phyloP scores from a whole-genome alignment of 2,329 filamentous ascomycete genomes.

The Fusarium tuaranense region DNA sequence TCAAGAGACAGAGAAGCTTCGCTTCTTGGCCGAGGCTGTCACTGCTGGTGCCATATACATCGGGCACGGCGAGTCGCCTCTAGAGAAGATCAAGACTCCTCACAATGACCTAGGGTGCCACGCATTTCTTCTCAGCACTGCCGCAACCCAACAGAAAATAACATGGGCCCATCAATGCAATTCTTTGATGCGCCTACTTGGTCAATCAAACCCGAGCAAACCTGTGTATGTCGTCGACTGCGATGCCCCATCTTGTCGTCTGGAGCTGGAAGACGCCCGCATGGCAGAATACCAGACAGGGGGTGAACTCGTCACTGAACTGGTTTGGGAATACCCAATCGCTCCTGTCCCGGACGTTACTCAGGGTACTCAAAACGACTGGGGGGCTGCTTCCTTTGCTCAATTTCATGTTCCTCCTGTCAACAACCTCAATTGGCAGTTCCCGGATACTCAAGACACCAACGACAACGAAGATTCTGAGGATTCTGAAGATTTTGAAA shows the following conservation, averaged over 20 bases:
- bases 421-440: neutral
- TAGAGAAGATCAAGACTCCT: neutral
- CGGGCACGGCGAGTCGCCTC: constrained; percentile 23
- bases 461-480: neutral
- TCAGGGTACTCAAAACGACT: neutral
- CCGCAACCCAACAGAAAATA: neutral
- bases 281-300: neutral
- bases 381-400: neutral
- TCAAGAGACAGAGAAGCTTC: constrained; percentile 27
- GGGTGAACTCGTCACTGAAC: accelerated
- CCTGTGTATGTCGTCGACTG: constrained; percentile 34
- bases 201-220: neutral
- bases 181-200: constrained; percentile 12
- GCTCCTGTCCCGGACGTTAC: neutral
- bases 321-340: neutral
- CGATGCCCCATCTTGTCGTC: constrained; percentile 12
- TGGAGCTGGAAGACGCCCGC: neutral
- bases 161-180: constrained; percentile 1
- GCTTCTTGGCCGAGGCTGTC: neutral
- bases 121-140: constrained; percentile 13
- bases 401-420: neutral
- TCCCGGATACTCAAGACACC: neutral
- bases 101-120: neutral
- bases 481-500: neutral
- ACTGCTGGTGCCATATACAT: constrained; percentile 24